Base-by-base conservation (phyloP, 768 basidiomycete genomes). In the Naganishia antarctica region DNA sequence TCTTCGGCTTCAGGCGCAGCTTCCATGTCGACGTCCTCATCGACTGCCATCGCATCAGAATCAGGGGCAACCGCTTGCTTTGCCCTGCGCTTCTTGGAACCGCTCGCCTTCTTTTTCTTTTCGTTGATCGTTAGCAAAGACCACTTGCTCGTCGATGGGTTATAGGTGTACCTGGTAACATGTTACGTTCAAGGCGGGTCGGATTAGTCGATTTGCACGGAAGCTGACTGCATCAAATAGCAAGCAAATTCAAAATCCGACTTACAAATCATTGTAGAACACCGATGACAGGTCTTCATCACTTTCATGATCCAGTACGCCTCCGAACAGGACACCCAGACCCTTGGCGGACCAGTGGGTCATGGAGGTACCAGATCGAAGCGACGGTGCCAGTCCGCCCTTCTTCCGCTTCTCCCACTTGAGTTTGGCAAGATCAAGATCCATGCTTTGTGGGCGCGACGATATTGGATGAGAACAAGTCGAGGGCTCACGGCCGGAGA, bases 391-490 rank as follows among this genome's bases (percentile, higher is more conserved):
- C 69, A 86, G 87, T 0, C 85, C 87, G 1, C 85, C 86, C 47
- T 85, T 82, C 76, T 91, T 91, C 25, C 88, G 83, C 61, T 84
- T 84, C 72, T 92, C 91, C 91, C 91, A 94, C 75, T 91, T 92
- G 50, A 87, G 74, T 18, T 79, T 76, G 5, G 86, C 74, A 5
- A 82, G 75, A 49, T 81, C 79, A 3, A 70, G 45, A 61, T 83
- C 81, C 51, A 82, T 77, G 16, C 76, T 78, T 37, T 7, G 34
- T 15, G 34, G 15, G 8, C 7, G 7, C 34, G 34, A 37, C 8
- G 34, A 7, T 7, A 37, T 15, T 7, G n/a, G 34, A 15, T 37
- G 34, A 37, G 34, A 7, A 7, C 15, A 37, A 37, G 15, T 15
- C 34, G 34, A n/a, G 34, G 15, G 7, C 34, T 7, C 15, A 37